Base-by-base conservation (phyloP, 768 basidiomycete genomes). In the Calocybe indica region DNA sequence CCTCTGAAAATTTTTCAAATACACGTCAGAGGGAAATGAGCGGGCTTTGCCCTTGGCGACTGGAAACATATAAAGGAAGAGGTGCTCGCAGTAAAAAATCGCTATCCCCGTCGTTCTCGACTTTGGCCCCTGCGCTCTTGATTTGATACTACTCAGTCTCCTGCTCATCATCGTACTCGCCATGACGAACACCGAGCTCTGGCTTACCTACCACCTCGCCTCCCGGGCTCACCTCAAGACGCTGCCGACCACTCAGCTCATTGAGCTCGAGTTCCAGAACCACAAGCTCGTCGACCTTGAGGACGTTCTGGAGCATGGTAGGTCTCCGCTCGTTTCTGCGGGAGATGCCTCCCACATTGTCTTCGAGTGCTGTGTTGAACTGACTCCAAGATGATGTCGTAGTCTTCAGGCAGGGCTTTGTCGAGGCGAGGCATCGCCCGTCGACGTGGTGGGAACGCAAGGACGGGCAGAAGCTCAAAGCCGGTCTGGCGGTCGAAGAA, bases 181-280 rank as follows among this genome's bases (percentile, higher is more conserved):
- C 22, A 58, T 58, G 57, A 53, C 57, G 34, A 41, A 47, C 52
- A 65, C 65, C 37, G 74, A 75, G 53, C 64, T 76, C 57, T 75
- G 73, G 73, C 62, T 77, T 46, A 68, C 70, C 43, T 78, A 74
- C 62, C 69, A 73, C 54, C 69, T 75, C 52, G 63, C 62, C 34
- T 78, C 74, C 37, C 73, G 73, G 40, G 60, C 57, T 22, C 61
- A 65, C 58, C 66, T 65, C 52, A 54, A 57, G 41, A 48, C 50
- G 36, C 66, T 71, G 8, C 57, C 58, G 12, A 74, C 73, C 13
- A 67, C 71, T 31, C 74, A 75, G 59, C 70, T 76, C 59, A 61
- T 77, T 45, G 74, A 74, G 55, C 62, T 76, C 47, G 66, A 71
- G 52, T 67, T 67, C 52, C 62, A 67, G 49, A 64, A 66, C 40